phyloP scores from a whole-genome alignment of 345 rosid genomes.

The Acer campestre region DNA sequence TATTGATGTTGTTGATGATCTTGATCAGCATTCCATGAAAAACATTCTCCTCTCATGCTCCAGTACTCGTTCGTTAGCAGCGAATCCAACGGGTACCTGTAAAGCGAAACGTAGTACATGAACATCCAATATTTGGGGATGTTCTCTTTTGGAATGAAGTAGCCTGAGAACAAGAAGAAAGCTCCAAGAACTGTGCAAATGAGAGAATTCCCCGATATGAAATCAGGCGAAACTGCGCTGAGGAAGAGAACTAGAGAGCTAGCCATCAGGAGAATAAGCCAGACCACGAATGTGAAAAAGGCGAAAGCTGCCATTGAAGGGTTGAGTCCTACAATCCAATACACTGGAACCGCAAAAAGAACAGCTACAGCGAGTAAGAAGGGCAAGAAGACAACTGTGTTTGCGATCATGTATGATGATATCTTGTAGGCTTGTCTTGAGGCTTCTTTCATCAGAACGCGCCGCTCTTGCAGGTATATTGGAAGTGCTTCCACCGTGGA shows the following conservation, averaged over 20 bases:
- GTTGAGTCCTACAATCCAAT: slow-evolving; percentile 89
- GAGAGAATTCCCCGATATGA: slow-evolving; percentile 79
- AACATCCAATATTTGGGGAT: slow-evolving; percentile 89
- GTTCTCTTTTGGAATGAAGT: slow-evolving; percentile 84
- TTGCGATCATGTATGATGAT: slow-evolving; percentile 91
- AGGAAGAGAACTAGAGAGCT: slow-evolving; percentile 80
- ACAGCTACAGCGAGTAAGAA: slow-evolving; percentile 68
- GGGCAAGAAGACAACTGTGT: slow-evolving; percentile 76
- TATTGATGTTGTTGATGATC: background rate
- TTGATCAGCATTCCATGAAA: slow-evolving; percentile 39
- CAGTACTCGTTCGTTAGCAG: slow-evolving; percentile 81
- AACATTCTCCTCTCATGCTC: slow-evolving; percentile 63
- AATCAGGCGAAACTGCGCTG: slow-evolving; percentile 79
- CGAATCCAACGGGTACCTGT: slow-evolving; percentile 80
- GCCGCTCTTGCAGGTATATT: slow-evolving; percentile 79
- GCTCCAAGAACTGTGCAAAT: slow-evolving; percentile 85
- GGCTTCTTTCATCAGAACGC: slow-evolving; percentile 85
- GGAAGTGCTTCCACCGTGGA: slow-evolving; percentile 96
- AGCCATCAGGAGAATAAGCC: slow-evolving; percentile 82
- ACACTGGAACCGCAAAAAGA: slow-evolving; percentile 73
- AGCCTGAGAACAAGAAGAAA: slow-evolving; percentile 87
- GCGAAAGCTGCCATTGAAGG: slow-evolving; percentile 62
- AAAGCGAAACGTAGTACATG: slow-evolving; percentile 86
- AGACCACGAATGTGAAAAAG: slow-evolving; percentile 71
- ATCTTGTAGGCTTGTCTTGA: slow-evolving; percentile 76